phyloP scores from a whole-genome alignment of 139 green algal genomes.

The Astrephomene gubernaculifera region DNA sequence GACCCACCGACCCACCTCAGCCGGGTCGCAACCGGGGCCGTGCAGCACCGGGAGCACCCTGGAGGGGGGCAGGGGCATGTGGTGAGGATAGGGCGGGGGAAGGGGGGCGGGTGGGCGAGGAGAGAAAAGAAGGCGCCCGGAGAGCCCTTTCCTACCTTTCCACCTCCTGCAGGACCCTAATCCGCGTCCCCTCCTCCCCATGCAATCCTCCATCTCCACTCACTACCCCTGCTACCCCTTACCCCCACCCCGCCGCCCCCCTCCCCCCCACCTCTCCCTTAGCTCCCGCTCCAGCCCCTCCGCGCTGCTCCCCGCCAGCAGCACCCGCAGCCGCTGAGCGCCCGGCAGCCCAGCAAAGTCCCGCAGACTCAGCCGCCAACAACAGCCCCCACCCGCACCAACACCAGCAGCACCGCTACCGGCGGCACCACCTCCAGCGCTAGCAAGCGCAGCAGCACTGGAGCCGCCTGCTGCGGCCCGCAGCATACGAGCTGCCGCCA shows the following conservation, averaged over 20 bases:
- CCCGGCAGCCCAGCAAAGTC: slow-evolving; percentile 3
- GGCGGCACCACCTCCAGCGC: too few species aligned
- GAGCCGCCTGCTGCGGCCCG: neutral
- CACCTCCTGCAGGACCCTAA: too few species aligned
- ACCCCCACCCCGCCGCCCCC: too few species aligned
- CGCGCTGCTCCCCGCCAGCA: slow-evolving; percentile 26
- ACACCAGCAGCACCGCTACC: neutral
- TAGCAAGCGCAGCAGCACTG: too few species aligned
- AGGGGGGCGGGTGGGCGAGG: too few species aligned
- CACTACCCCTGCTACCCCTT: too few species aligned
- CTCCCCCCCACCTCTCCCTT: slow-evolving; percentile 1
- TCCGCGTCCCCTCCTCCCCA: too few species aligned
- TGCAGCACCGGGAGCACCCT: slow-evolving; percentile 31
- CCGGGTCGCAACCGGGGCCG: neutral
- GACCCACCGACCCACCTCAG: neutral
- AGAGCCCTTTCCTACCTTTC: too few species aligned
- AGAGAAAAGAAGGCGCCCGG: too few species aligned
- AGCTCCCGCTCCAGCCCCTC: slow-evolving; percentile 12
- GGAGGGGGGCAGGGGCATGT: neutral
- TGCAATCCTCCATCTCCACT: neutral
- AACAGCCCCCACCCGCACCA: neutral
- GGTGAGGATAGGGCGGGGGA: neutral
- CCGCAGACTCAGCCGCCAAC: slow-evolving; percentile 11
- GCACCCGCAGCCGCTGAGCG: slow-evolving; percentile 33
- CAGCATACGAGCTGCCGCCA: slow-evolving; percentile 18